Evolutionary conservation across 1,139 yeast species (phyloP).

Genomic region (Lodderomyces elongisporus): DNA sequence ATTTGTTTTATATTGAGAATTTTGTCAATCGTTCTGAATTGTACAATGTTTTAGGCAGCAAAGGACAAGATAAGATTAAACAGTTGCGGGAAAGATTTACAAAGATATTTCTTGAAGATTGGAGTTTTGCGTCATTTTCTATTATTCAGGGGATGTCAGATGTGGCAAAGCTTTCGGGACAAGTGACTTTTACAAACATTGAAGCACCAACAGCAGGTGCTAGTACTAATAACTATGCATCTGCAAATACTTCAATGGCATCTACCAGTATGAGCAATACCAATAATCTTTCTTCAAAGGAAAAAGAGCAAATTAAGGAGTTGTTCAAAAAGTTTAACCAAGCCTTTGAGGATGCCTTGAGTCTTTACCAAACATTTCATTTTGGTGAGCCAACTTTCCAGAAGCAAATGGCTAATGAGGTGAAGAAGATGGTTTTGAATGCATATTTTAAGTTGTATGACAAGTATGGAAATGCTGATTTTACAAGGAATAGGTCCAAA

Average conservation of each 20-base stretch:
- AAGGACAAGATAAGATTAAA: slow-evolving; percentile 63
- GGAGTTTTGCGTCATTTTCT: slow-evolving; percentile 75
- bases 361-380: slow-evolving; percentile 57
- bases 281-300: slow-evolving; percentile 50
- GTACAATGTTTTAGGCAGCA: slow-evolving; percentile 51
- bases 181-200: slow-evolving; percentile 2
- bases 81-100: slow-evolving; percentile 70
- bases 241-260: neutral
- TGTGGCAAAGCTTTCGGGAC: slow-evolving; percentile 20
- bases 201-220: slow-evolving; percentile 2
- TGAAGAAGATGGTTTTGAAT: slow-evolving; percentile 67
- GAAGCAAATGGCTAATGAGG: slow-evolving; percentile 57
- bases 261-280: slow-evolving; percentile 11
- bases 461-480: slow-evolving; percentile 64
- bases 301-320: slow-evolving; percentile 80
- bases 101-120: slow-evolving; percentile 72
- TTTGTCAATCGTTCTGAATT: slow-evolving; percentile 57
- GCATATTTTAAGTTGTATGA: slow-evolving; percentile 82
- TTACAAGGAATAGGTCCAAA: slow-evolving; percentile 66
- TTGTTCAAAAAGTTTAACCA: slow-evolving; percentile 77
- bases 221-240: slow-evolving; percentile 1
- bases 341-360: slow-evolving; percentile 71
- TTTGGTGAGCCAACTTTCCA: slow-evolving; percentile 65
- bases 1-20: slow-evolving; percentile 70
- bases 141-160: slow-evolving; percentile 66